These are phyloP conservation scores for Gyromitra esculenta DNA, from an alignment of 2,329 filamentous ascomycete species.

Conservation along the genomic window DNA sequence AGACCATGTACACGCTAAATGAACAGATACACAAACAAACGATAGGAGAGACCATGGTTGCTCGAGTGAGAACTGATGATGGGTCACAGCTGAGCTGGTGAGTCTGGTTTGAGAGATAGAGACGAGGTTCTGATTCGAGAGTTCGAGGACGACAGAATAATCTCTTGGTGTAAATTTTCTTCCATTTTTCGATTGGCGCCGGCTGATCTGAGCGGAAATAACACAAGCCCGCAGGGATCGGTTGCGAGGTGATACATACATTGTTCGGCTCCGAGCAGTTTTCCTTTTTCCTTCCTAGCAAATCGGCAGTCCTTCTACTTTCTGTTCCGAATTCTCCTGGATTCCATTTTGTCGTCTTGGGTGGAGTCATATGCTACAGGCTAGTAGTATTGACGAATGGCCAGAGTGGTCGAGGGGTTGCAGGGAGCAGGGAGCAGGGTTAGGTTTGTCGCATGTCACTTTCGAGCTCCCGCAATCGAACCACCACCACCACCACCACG, in stretches of 20 bases:
- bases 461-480: background rate
- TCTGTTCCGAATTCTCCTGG: background rate
- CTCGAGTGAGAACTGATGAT: constrained; percentile 36
- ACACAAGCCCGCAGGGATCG: constrained; percentile 15
- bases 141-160: background rate
- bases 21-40: too few species aligned
- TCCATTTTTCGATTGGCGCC: background rate
- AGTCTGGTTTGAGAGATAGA: background rate
- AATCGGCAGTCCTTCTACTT: constrained; percentile 6
- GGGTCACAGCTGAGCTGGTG: background rate
- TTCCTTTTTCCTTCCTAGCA: constrained; percentile 20
- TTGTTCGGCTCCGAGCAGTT: constrained; percentile 15
- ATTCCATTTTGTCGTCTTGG: background rate
- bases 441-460: constrained; percentile 16
- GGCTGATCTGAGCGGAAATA: background rate
- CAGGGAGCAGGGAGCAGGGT: constrained; percentile 9
- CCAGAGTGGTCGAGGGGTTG: background rate
- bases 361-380: constrained; percentile 3
- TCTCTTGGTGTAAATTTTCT: constrained; percentile 6
- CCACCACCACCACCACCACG: background rate
- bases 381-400: background rate
- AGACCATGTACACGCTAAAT: too few species aligned
- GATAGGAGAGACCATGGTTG: too few species aligned
- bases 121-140: background rate
- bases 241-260: background rate